These are phyloP conservation scores for Aspergillus terreus DNA, from an alignment of 2,329 filamentous ascomycete genomes.

Conservation along the genomic window DNA sequence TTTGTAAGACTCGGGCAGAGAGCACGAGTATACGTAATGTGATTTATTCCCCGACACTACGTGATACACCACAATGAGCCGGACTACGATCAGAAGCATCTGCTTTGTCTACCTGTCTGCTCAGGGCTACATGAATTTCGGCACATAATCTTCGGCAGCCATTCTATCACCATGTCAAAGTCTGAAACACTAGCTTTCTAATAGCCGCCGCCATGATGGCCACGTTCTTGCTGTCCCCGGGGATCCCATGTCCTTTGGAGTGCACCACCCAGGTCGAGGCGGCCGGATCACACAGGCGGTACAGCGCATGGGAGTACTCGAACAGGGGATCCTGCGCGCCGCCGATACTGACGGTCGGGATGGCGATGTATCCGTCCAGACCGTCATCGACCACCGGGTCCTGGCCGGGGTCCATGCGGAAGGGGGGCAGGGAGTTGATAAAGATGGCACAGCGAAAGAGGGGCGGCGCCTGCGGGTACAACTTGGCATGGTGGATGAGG, in stretches of 20 bases:
- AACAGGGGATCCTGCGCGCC: conserved; percentile 23
- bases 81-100: neutral
- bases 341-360: conserved; percentile 24
- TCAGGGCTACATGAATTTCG: too few species aligned
- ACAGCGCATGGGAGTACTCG: conserved; percentile 21
- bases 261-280: conserved; percentile 23
- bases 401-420: conserved; percentile 23
- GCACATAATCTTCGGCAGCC: too few species aligned
- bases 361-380: conserved; percentile 21
- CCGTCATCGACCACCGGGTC: conserved; percentile 19
- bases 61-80: conserved; percentile 1
- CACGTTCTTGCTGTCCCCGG: conserved; percentile 22
- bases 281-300: conserved; percentile 19
- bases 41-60: neutral
- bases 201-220: conserved; percentile 21
- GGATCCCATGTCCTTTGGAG: conserved; percentile 25
- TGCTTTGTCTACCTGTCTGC: too few species aligned
- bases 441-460: conserved; percentile 33
- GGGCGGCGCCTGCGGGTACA: conserved; percentile 15
- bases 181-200: conserved; percentile 14
- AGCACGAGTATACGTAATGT: too few species aligned
- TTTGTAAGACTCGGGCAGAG: too few species aligned
- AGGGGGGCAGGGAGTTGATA: conserved; percentile 28
- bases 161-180: conserved; percentile 3
- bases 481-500: conserved; percentile 26